These are phyloP conservation scores for Leccinum angustisporum DNA, from an alignment of 1,284 basidiomycete species.

Conservation along the genomic window DNA sequence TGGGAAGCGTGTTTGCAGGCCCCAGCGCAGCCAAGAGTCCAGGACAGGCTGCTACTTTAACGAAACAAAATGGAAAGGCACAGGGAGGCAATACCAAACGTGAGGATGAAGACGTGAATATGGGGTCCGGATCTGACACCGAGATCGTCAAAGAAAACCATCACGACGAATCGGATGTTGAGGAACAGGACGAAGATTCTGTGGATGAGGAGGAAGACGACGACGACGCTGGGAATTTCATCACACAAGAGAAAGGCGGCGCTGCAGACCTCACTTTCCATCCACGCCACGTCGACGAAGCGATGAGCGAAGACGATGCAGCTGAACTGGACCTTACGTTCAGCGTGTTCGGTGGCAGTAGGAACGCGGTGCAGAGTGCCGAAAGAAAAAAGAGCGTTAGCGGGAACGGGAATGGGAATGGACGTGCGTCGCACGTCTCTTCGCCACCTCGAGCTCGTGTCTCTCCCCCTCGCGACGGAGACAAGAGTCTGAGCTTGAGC, in stretches of 20 bases:
- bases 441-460: slow-evolving; percentile 11
- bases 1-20: slow-evolving; percentile 1
- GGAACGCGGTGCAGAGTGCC: slow-evolving; percentile 1
- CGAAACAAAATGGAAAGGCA: slow-evolving; percentile 13
- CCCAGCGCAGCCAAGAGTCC: not conserved
- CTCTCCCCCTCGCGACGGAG: slow-evolving; percentile 5
- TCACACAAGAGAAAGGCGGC: slow-evolving; percentile 3
- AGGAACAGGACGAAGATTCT: slow-evolving; percentile 7
- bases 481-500: slow-evolving; percentile 5
- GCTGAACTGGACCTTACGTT: slow-evolving; percentile 21
- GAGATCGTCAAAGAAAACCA: slow-evolving; percentile 19
- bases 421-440: slow-evolving; percentile 2
- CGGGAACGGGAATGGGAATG: not conserved
- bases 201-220: slow-evolving; percentile 8
- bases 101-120: slow-evolving; percentile 25
- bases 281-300: slow-evolving; percentile 15
- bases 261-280: slow-evolving; percentile 21
- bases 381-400: not conserved
- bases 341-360: slow-evolving; percentile 31
- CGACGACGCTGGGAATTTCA: slow-evolving; percentile 18
- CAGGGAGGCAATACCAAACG: slow-evolving; percentile 1
- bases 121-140: slow-evolving; percentile 24
- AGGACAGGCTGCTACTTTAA: not conserved
- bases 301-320: slow-evolving; percentile 13
- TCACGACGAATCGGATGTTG: not conserved